These are phyloP conservation scores for Diaporthe velutina DNA, from an alignment of 2,329 filamentous ascomycete genomes.

Conservation along the genomic window DNA sequence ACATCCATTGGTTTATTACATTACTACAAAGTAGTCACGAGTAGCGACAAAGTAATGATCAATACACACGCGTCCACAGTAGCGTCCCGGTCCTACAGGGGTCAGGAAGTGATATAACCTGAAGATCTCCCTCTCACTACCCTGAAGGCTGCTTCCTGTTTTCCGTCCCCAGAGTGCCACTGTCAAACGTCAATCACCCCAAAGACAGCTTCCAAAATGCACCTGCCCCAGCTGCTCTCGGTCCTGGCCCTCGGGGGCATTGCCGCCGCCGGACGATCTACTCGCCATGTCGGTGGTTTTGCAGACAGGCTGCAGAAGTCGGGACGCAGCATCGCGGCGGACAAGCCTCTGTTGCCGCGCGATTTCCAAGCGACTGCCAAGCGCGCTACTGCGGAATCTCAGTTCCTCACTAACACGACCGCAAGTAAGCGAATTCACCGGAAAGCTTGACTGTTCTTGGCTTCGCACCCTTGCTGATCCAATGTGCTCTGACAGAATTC, in stretches of 20 bases:
- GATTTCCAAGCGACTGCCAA: conserved; percentile 32
- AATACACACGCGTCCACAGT: background rate
- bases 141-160: background rate
- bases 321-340: conserved; percentile 3
- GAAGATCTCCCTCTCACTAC: background rate
- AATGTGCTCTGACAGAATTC: conserved; percentile 59
- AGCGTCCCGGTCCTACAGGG: conserved; percentile 6
- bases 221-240: conserved; percentile 29
- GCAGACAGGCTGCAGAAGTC: conserved; percentile 31
- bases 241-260: conserved; percentile 31
- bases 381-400: conserved; percentile 30
- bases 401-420: conserved; percentile 39
- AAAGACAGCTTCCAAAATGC: conserved; percentile 28
- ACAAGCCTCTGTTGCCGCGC: conserved; percentile 15
- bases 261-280: conserved; percentile 33
- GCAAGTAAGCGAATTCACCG: conserved; percentile 30
- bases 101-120: conserved; percentile 9
- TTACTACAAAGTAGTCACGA: conserved; percentile 13
- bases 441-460: background rate
- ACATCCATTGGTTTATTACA: background rate
- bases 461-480: conserved; percentile 8
- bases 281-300: conserved; percentile 37
- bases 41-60: background rate
- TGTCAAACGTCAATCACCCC: conserved; percentile 9
- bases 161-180: background rate